A percentile compares a stretch with the other conserved stretches of the same genome.
These are phyloP conservation scores for Boletus insuetus DNA, from an alignment of 768 basidiomycete genomes.

Conservation along the genomic window DNA sequence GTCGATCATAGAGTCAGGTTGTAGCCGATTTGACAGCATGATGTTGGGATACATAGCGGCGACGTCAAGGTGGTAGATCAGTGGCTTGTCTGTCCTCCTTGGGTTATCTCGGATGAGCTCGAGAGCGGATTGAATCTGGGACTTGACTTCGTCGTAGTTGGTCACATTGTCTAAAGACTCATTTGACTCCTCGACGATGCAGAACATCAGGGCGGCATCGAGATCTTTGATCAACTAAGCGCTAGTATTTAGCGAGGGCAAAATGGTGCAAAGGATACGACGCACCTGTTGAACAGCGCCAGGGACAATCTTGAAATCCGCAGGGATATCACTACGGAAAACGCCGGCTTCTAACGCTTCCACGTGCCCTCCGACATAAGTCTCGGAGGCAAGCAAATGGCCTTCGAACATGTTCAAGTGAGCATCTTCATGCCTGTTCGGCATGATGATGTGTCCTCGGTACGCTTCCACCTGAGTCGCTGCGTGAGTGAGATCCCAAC, in stretches of 20 bases:
- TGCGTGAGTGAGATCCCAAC: constrained; percentile 2
- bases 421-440: constrained; percentile 92
- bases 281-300: constrained; percentile 77
- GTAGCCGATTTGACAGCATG: constrained; percentile 99
- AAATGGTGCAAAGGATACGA: not conserved
- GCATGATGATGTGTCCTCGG: constrained; percentile 91
- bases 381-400: constrained; percentile 94
- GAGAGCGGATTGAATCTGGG: constrained; percentile 69
- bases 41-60: constrained; percentile 99
- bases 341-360: constrained; percentile 98
- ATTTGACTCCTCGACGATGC: constrained; percentile 82
- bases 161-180: constrained; percentile 77
- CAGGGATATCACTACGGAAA: constrained; percentile 92
- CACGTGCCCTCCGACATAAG: constrained; percentile 98
- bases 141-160: constrained; percentile 93
- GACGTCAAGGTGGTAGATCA: constrained; percentile 98
- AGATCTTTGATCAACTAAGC: constrained; percentile 87
- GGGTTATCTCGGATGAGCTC: constrained; percentile 92
- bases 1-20: constrained; percentile 96
- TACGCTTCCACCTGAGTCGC: constrained; percentile 86
- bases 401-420: constrained; percentile 93
- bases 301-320: constrained; percentile 94
- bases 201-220: constrained; percentile 88
- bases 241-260: not conserved
- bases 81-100: constrained; percentile 81